Evolutionary conservation across 192 early-diverging fungal species (phyloP).

Genomic region (Backusella mclennaniae): DNA sequence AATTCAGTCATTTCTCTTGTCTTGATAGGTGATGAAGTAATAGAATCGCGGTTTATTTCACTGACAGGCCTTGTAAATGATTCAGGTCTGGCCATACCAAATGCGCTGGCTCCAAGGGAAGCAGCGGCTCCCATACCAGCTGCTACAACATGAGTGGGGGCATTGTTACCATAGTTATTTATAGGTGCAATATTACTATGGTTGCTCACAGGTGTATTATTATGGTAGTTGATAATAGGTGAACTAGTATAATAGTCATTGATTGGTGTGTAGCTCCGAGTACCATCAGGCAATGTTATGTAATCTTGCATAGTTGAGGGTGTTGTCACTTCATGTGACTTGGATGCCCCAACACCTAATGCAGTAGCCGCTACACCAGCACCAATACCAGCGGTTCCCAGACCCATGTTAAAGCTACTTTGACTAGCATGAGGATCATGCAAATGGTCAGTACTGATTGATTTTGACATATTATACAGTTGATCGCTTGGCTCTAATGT

Average conservation of each 20-base stretch:
- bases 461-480: constrained; percentile 11
- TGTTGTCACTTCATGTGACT: background rate
- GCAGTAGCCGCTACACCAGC: background rate
- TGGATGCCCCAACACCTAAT: background rate
- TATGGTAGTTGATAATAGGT: background rate
- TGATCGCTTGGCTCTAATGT: background rate
- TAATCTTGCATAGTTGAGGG: background rate
- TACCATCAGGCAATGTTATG: background rate
- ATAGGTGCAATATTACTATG: background rate
- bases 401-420: constrained; percentile 11
- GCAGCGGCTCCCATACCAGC: background rate
- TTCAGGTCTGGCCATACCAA: constrained; percentile 8
- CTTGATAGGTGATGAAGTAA: background rate
- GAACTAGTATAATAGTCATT: background rate
- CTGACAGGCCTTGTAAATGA: constrained; percentile 8
- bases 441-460: constrained; percentile 1
- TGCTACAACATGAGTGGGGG: background rate
- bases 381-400: background rate
- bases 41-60: constrained; percentile 7
- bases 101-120: background rate
- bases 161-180: background rate
- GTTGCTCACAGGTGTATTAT: background rate
- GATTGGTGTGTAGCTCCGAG: background rate
- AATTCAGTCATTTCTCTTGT: constrained; percentile 7
- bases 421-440: background rate